A percentile compares a stretch with the other conserved stretches of the same genome.
Conservation (phyloP, 2,329 filamentous ascomycete genomes). For the Alternaria novae-zelandiae region DNA sequence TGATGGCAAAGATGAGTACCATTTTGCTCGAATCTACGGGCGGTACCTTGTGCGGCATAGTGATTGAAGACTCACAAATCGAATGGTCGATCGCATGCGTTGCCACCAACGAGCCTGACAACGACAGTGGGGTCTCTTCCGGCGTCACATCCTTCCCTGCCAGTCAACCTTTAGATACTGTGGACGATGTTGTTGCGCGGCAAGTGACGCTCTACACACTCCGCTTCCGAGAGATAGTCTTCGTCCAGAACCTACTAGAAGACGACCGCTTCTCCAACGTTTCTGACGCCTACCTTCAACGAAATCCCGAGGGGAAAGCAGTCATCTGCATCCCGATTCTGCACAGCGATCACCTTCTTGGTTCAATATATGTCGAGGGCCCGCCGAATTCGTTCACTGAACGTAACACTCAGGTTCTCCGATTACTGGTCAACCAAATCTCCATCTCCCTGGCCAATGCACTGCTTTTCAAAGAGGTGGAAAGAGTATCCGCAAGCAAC, state of each 20-base stretch:
- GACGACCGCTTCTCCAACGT: constrained; percentile 83
- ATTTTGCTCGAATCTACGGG: constrained; percentile 81
- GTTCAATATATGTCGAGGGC: constrained; percentile 80
- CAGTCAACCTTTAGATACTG: constrained; percentile 67
- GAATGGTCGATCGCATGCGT: constrained; percentile 77
- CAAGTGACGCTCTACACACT: constrained; percentile 80
- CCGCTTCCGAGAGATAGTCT: constrained; percentile 76
- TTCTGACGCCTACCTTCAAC: constrained; percentile 69
- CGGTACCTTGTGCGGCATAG: constrained; percentile 74
- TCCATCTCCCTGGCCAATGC: constrained; percentile 69
- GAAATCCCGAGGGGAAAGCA: constrained; percentile 73
- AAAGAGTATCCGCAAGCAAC: constrained; percentile 80
- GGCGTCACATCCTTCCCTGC: constrained; percentile 71
- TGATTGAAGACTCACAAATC: constrained; percentile 71
- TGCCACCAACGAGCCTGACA: constrained; percentile 67
- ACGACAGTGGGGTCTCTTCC: constrained; percentile 21
- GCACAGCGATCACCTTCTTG: constrained; percentile 74
- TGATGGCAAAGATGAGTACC: constrained; percentile 81
- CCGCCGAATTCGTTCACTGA: constrained; percentile 79
- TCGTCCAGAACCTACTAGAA: constrained; percentile 73
- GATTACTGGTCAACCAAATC: constrained; percentile 79
- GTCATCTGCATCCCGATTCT: constrained; percentile 82
- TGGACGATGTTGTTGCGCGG: constrained; percentile 72
- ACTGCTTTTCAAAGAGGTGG: constrained; percentile 69
- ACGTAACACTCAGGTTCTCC: constrained; percentile 62